These are phyloP conservation scores for Candida golubevii DNA, from an alignment of 805 yeast species.

Conservation along the genomic window DNA sequence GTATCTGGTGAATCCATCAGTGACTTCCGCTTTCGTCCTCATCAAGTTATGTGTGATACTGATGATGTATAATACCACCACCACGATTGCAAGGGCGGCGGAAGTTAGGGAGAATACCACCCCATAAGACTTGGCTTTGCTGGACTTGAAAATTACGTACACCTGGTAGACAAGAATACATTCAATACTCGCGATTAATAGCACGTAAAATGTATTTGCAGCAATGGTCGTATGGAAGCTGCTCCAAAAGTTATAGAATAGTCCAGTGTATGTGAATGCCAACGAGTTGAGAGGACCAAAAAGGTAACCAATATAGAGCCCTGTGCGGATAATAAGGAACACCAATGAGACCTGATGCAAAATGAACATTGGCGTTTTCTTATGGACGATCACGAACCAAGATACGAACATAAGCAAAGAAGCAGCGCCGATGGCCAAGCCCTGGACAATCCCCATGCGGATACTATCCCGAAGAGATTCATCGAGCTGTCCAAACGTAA, in stretches of 20 bases:
- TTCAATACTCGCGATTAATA: constrained; percentile 61
- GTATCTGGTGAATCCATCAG: constrained; percentile 16
- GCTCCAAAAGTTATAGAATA: constrained; percentile 21
- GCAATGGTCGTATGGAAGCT: constrained; percentile 54
- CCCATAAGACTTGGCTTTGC: constrained; percentile 44
- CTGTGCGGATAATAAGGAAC: constrained; percentile 55
- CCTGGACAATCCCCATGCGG: constrained; percentile 10
- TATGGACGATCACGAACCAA: constrained; percentile 34
- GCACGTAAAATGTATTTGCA: constrained; percentile 53
- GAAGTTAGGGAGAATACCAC: constrained; percentile 35
- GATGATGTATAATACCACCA: constrained; percentile 56
- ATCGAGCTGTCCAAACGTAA: constrained; percentile 12
- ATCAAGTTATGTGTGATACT: constrained; percentile 44
- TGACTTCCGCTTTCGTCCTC: constrained; percentile 1
- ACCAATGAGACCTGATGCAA: constrained; percentile 61
- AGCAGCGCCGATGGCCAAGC: constrained; percentile 15
- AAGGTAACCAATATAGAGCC: constrained; percentile 52
- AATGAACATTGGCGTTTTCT: constrained; percentile 66
- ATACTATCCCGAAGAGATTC: constrained; percentile 2
- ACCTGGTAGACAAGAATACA: constrained; percentile 68
- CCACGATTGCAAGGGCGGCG: constrained; percentile 44
- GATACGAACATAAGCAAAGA: constrained; percentile 13
- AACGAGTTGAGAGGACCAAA: constrained; percentile 49
- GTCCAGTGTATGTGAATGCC: constrained; percentile 38
- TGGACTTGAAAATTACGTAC: constrained; percentile 61